A percentile compares a stretch with the other conserved stretches of the same genome.
Evolutionary conservation across 1,139 yeast genomes (phyloP).

Genomic region (Taphrina betulina): DNA sequence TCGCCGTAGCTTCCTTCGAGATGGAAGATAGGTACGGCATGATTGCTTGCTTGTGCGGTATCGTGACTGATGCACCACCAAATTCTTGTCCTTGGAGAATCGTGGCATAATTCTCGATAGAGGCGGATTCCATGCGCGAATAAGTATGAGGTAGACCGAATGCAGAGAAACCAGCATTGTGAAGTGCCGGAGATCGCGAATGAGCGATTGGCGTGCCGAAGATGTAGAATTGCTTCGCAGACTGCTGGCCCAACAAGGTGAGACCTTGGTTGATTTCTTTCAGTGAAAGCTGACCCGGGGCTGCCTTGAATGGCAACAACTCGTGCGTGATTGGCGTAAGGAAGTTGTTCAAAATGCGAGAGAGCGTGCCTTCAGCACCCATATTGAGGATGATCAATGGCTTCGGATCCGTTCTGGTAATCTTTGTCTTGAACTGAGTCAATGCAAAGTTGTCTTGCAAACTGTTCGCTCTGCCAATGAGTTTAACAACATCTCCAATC

Average conservation of each 20-base stretch:
- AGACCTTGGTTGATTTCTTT: slow-evolving; percentile 60
- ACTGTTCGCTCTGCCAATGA: slow-evolving; percentile 71
- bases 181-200: slow-evolving; percentile 84
- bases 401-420: slow-evolving; percentile 41
- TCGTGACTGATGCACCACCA: slow-evolving; percentile 41
- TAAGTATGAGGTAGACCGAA: slow-evolving; percentile 79
- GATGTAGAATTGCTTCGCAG: slow-evolving; percentile 63
- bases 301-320: slow-evolving; percentile 62
- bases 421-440: slow-evolving; percentile 59
- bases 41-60: slow-evolving; percentile 39
- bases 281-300: slow-evolving; percentile 68
- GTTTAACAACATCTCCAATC: slow-evolving; percentile 71
- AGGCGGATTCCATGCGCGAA: slow-evolving; percentile 64
- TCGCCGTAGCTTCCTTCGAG: slow-evolving; percentile 67
- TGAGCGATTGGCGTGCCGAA: slow-evolving; percentile 82
- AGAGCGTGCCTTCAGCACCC: slow-evolving; percentile 72
- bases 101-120: slow-evolving; percentile 50
- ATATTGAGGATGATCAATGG: slow-evolving; percentile 84
- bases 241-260: slow-evolving; percentile 59
- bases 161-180: slow-evolving; percentile 68
- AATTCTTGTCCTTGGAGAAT: slow-evolving; percentile 33
- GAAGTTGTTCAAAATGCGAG: slow-evolving; percentile 69
- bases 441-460: slow-evolving; percentile 68
- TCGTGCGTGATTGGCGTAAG: slow-evolving; percentile 84
- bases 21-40: slow-evolving; percentile 41